Evolutionary conservation across 2,329 filamentous ascomycete species (phyloP), one percentile per base, ranked within the genome.

Genomic region (Exophiala mesophila): DNA sequence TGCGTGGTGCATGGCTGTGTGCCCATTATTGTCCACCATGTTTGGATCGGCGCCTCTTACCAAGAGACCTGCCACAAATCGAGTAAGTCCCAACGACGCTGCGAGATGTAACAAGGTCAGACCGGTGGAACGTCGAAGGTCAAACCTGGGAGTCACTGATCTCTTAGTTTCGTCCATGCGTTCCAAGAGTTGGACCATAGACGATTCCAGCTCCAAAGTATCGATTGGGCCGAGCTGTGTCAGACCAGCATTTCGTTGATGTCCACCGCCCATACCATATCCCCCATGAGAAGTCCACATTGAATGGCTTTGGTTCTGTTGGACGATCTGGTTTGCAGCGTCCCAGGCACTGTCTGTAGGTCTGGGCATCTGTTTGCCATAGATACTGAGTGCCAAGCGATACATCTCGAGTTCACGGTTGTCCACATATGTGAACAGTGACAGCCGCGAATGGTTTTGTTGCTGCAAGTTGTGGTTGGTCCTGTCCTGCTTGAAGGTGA

Each of bases 91-190:
- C 9, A 89, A 67, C 6, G 83, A 83, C 54, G 81, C 85, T 2
- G 85, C 85, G 49, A 89, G 70, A 57, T 92, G 86, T 48, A 94
- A 74, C 74, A 94, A 82, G 1, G 84, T 88, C 58, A 90, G 85
- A 1, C 86, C 86, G 9, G 79, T 85, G 1, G 76, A 65, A 54
- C 69, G 67, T 44, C 74, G 75, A 37, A 83, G 67, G 57, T 92
- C 85, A 49, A 85, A 77, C 18, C 75, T 76, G 2, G 50, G 45
- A 30, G 40, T 21, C 30, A 83, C 74, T 3, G 80, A 74, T 8
- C 33, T 34, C 17, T 36, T 37, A 30, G 47, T 41, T 9, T 42
- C 70, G 59, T 90, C 85, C 56, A 89, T 82, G 32, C 87, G 71
- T 54, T 90, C 84, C n/a, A 92, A 69, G 44, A 84, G 80, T 53